Evolutionary conservation across 257 asterid genomes (phyloP).

Genomic region (Petrea volubilis): DNA sequence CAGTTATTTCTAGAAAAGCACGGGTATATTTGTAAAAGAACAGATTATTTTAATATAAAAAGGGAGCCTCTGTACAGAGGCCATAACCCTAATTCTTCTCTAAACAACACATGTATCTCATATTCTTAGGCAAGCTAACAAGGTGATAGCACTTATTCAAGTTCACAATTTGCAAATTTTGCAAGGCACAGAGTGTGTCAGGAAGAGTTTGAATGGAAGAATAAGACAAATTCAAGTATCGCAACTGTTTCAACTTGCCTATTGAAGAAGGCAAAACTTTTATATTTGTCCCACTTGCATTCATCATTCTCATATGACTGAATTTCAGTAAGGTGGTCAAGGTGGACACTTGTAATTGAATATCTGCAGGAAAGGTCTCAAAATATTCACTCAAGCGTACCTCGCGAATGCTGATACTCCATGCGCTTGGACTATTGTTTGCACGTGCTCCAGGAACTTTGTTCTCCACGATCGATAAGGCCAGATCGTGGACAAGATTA

Average conservation of each 20-base stretch:
- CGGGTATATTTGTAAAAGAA: too few species aligned
- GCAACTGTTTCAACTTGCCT: slow-evolving; percentile 7
- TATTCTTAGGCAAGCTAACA: not conserved
- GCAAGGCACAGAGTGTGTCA: not conserved
- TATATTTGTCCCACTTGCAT: not conserved
- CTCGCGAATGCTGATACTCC: not conserved
- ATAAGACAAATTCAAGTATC: not conserved
- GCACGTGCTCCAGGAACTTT: slow-evolving; percentile 17
- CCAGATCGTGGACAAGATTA: slow-evolving; percentile 42
- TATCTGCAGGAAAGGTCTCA: not conserved
- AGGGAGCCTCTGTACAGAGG: too few species aligned
- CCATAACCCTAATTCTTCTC: too few species aligned
- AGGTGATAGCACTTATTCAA: not conserved
- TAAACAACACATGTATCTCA: not conserved
- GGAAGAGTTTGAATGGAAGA: not conserved
- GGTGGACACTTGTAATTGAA: not conserved
- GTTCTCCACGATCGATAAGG: slow-evolving; percentile 29
- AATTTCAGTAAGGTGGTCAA: not conserved
- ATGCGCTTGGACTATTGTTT: not conserved
- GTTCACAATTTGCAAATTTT: not conserved
- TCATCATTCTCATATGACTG: slow-evolving; percentile 12
- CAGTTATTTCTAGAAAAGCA: too few species aligned
- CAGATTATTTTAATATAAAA: too few species aligned
- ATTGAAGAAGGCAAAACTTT: slow-evolving; percentile 7
- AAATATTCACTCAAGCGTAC: not conserved